Base-by-base conservation (phyloP, 2,329 filamentous ascomycete genomes). In the Onygenales sp. region DNA sequence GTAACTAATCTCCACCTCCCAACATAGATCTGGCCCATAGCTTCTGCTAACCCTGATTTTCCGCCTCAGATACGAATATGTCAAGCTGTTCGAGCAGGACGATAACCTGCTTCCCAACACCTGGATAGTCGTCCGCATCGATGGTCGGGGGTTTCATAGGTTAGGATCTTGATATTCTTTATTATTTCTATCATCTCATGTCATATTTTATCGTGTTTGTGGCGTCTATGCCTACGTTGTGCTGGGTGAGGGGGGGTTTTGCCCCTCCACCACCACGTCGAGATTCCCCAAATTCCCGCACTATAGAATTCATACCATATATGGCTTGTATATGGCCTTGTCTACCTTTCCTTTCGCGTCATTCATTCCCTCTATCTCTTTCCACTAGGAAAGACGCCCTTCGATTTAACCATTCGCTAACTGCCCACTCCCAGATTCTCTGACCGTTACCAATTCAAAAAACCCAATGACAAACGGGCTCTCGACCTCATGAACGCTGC, bases 111-210 rank as follows among this genome's bases (percentile, higher is more conserved):
- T 97, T 21, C 89, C 85, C 52, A 95, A 94, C 66, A 97, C 92
- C 31, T 98, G 91, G 90, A 86, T 97, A 54, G 89, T 97, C 17
- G 84, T 98, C 53, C 85, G 93, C 56, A 85, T 98, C 64, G 93
- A 98, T 72, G 93, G 93, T 27, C 81, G 92, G 59, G 91, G 90
- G 14, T 98, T 98, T 72, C 93, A 91, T 64, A 96, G 95, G 89
- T 94, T 32, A 52, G 53, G 42, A 27, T 43, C 53, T 50, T 38
- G 51, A 50, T 55, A 31, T 51, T 41, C 35, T 21, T 56, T 57
- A 50, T 43, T 41, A 35, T 54, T 10, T 54, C 38, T 7, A 14
- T 38, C 36, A 42, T 44, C 8, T 43, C 13, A 10, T 33, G 17
- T 21, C 9, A 21, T 49, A 9, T 27, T 7, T 27, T n/a, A n/a